Percentiles rank a stretch among this genome's conserved stretches.
These are phyloP conservation scores for Alternaria consortialis DNA, from an alignment of 2,329 filamentous ascomycete genomes.

Conservation along the genomic window DNA sequence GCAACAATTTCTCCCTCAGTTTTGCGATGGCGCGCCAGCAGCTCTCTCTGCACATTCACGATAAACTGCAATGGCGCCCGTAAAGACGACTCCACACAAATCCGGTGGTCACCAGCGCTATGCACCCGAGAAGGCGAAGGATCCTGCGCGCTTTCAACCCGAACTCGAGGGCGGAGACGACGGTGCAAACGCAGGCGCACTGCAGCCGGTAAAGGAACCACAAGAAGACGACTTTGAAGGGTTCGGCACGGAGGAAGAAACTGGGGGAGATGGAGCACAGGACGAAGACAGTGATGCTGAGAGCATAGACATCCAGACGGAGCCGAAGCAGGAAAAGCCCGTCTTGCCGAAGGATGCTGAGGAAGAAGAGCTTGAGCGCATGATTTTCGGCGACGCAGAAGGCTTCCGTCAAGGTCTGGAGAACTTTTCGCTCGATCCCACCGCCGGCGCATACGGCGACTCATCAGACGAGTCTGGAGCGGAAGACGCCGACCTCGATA, in stretches of 20 bases:
- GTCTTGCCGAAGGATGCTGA: constrained; percentile 75
- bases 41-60: constrained; percentile 23
- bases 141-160: constrained; percentile 20
- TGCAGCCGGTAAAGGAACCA: constrained; percentile 30
- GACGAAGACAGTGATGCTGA: constrained; percentile 29
- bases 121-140: constrained; percentile 22
- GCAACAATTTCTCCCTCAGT: constrained; percentile 44
- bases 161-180: constrained; percentile 32
- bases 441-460: constrained; percentile 40
- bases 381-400: constrained; percentile 88
- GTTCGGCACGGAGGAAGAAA: constrained; percentile 30
- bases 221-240: constrained; percentile 38
- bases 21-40: constrained; percentile 30
- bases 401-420: constrained; percentile 81
- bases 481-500: constrained; percentile 62
- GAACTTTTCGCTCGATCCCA: constrained; percentile 59
- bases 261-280: constrained; percentile 8
- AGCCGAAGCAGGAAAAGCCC: constrained; percentile 36
- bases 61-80: constrained; percentile 41
- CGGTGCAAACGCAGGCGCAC: constrained; percentile 34
- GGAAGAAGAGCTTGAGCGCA: constrained; percentile 84
- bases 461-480: constrained; percentile 58
- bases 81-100: constrained; percentile 32
- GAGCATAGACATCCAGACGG: constrained; percentile 30
- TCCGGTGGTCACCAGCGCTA: constrained; percentile 35